A percentile compares a stretch with the other conserved stretches of the same genome.
Conservation (phyloP, 2,329 filamentous ascomycete species). For the Apiospora phragmitis region DNA sequence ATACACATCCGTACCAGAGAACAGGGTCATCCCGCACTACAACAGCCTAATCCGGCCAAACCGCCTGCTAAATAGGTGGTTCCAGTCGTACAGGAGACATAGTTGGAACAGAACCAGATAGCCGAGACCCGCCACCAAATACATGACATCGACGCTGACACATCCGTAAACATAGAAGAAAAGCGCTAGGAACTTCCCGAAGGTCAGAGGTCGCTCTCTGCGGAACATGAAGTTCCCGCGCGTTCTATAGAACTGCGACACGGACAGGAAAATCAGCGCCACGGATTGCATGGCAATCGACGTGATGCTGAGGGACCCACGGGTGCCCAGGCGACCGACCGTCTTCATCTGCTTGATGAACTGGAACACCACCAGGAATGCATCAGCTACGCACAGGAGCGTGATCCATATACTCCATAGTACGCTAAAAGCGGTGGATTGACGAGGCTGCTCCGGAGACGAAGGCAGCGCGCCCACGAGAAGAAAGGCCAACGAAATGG, state of each 20-base stretch:
- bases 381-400: conserved; percentile 12
- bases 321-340: conserved; percentile 14
- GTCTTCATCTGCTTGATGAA: conserved; percentile 20
- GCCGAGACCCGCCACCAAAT: conserved; percentile 16
- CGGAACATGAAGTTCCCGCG: conserved; percentile 10
- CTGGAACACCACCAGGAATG: conserved; percentile 17
- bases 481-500: conserved; percentile 13
- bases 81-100: conserved; percentile 16
- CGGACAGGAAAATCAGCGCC: conserved; percentile 12
- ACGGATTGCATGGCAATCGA: conserved; percentile 12
- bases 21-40: not conserved
- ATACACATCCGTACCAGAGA: not conserved
- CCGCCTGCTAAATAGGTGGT: conserved; percentile 14
- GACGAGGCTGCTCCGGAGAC: not conserved
- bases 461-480: conserved; percentile 11
- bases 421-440: not conserved
- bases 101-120: conserved; percentile 16
- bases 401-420: conserved; percentile 16
- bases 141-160: conserved; percentile 18
- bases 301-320: conserved; percentile 16
- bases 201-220: conserved; percentile 11
- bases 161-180: conserved; percentile 16
- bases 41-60: conserved; percentile 17
- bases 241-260: conserved; percentile 17
- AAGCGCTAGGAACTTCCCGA: conserved; percentile 11